Percentiles rank a stretch among this genome's conserved stretches.
These are phyloP conservation scores for Talaromyces rugulosus DNA, from an alignment of 2,329 filamentous ascomycete species.

Conservation along the genomic window DNA sequence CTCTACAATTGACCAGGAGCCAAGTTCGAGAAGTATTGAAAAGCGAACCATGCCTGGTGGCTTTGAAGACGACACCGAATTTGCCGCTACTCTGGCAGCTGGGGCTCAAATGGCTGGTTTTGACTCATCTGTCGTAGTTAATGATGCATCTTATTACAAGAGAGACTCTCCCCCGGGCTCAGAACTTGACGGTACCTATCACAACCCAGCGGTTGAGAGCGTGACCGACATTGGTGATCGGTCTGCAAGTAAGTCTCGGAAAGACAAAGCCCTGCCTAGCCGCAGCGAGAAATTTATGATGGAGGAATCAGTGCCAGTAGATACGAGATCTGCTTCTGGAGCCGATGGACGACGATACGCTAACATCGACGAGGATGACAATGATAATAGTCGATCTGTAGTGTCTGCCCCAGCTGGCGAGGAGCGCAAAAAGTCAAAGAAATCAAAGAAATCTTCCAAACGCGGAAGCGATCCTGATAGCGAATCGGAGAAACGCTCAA, in stretches of 20 bases:
- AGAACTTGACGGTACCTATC: slow-evolving; percentile 52
- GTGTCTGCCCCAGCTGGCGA: slow-evolving; percentile 16
- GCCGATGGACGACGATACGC: background rate
- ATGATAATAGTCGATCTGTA: slow-evolving; percentile 14
- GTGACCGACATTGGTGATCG: slow-evolving; percentile 25
- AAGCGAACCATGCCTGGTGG: slow-evolving; percentile 39
- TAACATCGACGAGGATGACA: background rate
- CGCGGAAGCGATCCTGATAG: slow-evolving; percentile 20
- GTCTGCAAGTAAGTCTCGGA: background rate
- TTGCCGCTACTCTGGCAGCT: slow-evolving; percentile 65
- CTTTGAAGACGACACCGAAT: slow-evolving; percentile 65
- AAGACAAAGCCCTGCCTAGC: background rate
- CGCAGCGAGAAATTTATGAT: background rate
- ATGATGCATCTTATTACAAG: slow-evolving; percentile 60
- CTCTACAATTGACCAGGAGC: background rate
- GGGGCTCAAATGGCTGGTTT: slow-evolving; percentile 67
- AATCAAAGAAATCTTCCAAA: slow-evolving; percentile 18
- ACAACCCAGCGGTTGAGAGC: slow-evolving; percentile 48
- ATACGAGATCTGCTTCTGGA: background rate
- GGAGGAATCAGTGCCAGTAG: background rate
- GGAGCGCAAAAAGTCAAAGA: slow-evolving; percentile 12
- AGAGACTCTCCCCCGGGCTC: slow-evolving; percentile 62
- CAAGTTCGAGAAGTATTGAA: background rate
- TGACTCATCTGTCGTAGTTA: slow-evolving; percentile 64
- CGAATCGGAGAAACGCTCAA: slow-evolving; percentile 12